A percentile compares a stretch with the other conserved stretches of the same genome.
phyloP scores from a whole-genome alignment of 1,284 basidiomycete genomes.

The Neotropicomus parvogracilis region DNA sequence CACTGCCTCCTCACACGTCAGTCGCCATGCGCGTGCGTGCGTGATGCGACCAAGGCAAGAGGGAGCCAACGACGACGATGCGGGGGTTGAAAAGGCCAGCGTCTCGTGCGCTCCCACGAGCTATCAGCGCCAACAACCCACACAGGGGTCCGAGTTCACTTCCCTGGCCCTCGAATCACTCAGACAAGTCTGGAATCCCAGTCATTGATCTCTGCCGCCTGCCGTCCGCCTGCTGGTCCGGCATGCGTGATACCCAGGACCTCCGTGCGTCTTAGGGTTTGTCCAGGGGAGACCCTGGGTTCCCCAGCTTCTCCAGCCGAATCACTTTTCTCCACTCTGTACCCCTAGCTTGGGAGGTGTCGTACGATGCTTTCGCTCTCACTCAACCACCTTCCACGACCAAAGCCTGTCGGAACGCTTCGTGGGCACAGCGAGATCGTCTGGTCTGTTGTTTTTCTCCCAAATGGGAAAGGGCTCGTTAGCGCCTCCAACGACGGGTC shows the following conservation, averaged over 20 bases:
- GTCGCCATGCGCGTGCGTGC: slow-evolving; percentile 6
- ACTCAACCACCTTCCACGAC: slow-evolving; percentile 29
- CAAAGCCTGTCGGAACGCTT: slow-evolving; percentile 21
- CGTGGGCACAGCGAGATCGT: slow-evolving; percentile 29
- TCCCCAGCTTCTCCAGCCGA: slow-evolving; percentile 24
- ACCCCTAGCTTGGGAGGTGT: slow-evolving; percentile 24
- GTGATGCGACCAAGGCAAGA: slow-evolving; percentile 4
- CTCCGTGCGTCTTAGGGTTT: slow-evolving; percentile 31
- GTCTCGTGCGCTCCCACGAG: slow-evolving; percentile 30
- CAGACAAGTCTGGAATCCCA: slow-evolving; percentile 33
- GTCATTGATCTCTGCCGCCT: slow-evolving; percentile 33
- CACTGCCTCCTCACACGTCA: slow-evolving; percentile 12
- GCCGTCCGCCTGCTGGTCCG: slow-evolving; percentile 33
- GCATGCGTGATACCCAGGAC: slow-evolving; percentile 33
- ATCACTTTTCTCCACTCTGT: slow-evolving; percentile 21
- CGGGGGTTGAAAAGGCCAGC: slow-evolving; percentile 6
- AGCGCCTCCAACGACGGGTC: slow-evolving; percentile 33
- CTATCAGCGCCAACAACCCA: slow-evolving; percentile 27
- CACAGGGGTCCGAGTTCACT: slow-evolving; percentile 32
- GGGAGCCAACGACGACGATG: background rate
- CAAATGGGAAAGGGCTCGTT: slow-evolving; percentile 23
- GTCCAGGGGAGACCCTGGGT: slow-evolving; percentile 29
- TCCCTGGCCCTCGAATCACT: slow-evolving; percentile 26
- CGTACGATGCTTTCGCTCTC: slow-evolving; percentile 33
- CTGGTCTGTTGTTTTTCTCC: slow-evolving; percentile 30